Percentiles rank a stretch among this genome's conserved stretches.
These are phyloP conservation scores for Lantana camara DNA, from an alignment of 257 asterid genomes.

Conservation along the genomic window DNA sequence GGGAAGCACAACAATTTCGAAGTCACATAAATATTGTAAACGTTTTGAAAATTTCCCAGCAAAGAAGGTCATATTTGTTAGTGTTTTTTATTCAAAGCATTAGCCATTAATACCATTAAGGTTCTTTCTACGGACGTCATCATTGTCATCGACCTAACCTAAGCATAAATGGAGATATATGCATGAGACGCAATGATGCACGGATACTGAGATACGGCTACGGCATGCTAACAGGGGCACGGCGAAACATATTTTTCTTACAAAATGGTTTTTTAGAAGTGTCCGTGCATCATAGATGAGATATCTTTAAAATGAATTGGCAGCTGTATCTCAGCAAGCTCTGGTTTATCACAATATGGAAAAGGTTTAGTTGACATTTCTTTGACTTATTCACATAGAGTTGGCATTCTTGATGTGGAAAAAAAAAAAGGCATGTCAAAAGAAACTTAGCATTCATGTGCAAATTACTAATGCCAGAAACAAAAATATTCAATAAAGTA, in stretches of 20 bases:
- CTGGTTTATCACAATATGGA: not conserved
- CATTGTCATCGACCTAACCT: not conserved
- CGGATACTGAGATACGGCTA: too few species aligned
- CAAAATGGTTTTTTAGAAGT: too few species aligned
- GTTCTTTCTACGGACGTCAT: not conserved
- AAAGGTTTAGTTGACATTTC: not conserved
- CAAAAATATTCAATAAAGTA: not conserved
- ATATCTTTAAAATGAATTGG: not conserved
- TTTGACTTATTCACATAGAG: not conserved
- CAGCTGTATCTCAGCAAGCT: not conserved
- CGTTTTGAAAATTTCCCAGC: not conserved
- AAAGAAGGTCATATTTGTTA: not conserved
- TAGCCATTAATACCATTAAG: not conserved
- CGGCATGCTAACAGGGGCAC: too few species aligned
- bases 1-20: not conserved
- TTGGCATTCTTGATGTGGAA: not conserved
- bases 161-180: not conserved
- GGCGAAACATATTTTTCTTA: too few species aligned
- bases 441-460: not conserved
- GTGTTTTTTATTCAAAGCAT: not conserved
- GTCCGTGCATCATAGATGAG: too few species aligned
- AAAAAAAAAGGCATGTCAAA: not conserved
- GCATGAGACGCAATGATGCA: too few species aligned
- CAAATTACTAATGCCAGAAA: conserved; percentile 4
- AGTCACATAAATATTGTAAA: not conserved